Evolutionary conservation across 306 rosid species (phyloP), one percentile per base, ranked within the genome.

Genomic region (Cucumis sativus): DNA sequence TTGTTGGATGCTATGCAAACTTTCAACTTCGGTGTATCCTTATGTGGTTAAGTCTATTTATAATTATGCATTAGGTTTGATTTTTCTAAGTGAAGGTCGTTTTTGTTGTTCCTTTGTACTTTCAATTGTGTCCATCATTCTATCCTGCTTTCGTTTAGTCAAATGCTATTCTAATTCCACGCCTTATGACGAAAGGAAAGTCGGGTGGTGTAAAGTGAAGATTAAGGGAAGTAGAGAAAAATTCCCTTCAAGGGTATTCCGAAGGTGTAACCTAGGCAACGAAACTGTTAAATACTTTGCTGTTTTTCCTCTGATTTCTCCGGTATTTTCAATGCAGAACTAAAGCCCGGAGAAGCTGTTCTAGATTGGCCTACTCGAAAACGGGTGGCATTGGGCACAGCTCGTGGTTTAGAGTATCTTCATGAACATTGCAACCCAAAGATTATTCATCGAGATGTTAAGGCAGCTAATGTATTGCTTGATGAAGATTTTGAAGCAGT

Each of bases 381-480:
- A 80, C 83, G 81, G 73, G 96, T 96, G 80, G 97, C 99, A 69
- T 79, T 96, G 74, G 99, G 99, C 78, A 92, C 99, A 16, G 98
- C 99, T 56, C 97, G 99, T 55, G 99, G 99, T 55, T 83, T 96
- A 62, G 98, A 96, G 88, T 96, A 96, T 79, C 96, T 96, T 58
- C 99, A 96, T 4, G 96, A 92, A 81, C 99, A 96, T 91, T 96
- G 99, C 88, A 92, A 91, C 82, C 99, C 99, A 23, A 96, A 96
- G 85, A 96, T 96, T 80, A 96, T 96, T 82, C 99, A 96, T 82
- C 91, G 99, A 64, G 99, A 96, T 82, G 99, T 96, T 80, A 96
- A 96, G 91, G 99, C 99, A 12, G 99, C 99, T 57, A 96, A 96
- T 85, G 99, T 96, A 62, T 83, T 96, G 63, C 91, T 96, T 62